Evolutionary conservation across 306 rosid genomes (phyloP).

Genomic region (Fragaria iinumae): DNA sequence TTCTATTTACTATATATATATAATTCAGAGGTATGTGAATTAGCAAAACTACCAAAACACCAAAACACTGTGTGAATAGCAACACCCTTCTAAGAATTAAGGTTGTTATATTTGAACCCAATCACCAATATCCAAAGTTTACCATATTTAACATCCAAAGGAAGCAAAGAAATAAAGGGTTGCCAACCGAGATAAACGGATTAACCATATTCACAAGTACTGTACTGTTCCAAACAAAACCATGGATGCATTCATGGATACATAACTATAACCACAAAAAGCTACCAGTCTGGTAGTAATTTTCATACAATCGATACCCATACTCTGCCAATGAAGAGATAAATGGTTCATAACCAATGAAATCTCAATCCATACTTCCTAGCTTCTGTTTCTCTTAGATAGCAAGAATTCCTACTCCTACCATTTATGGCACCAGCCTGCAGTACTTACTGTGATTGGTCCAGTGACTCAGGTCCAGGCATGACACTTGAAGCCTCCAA

Average conservation of each 20-base stretch:
- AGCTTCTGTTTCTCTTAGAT: background rate
- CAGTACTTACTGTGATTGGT: background rate
- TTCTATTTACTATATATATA: no score
- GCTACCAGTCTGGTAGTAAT: background rate
- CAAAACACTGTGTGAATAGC: no score
- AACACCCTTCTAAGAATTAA: no score
- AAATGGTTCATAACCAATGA: background rate
- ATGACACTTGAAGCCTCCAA: conserved; percentile 7
- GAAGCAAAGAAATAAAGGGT: no score
- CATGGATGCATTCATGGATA: background rate
- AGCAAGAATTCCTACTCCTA: background rate
- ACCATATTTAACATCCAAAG: no score
- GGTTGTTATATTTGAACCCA: no score
- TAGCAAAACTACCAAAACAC: no score
- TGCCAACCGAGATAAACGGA: background rate
- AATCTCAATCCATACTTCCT: background rate
- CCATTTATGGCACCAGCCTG: background rate
- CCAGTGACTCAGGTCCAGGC: background rate
- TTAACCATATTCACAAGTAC: background rate
- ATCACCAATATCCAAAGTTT: no score
- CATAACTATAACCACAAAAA: background rate
- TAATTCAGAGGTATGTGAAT: no score
- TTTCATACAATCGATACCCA: background rate
- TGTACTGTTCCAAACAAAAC: background rate
- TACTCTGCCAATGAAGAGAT: background rate